A percentile compares a stretch with the other conserved stretches of the same genome.
Evolutionary conservation across 768 basidiomycete genomes (phyloP).

Genomic region (Pleurotus salmoneostramineus): DNA sequence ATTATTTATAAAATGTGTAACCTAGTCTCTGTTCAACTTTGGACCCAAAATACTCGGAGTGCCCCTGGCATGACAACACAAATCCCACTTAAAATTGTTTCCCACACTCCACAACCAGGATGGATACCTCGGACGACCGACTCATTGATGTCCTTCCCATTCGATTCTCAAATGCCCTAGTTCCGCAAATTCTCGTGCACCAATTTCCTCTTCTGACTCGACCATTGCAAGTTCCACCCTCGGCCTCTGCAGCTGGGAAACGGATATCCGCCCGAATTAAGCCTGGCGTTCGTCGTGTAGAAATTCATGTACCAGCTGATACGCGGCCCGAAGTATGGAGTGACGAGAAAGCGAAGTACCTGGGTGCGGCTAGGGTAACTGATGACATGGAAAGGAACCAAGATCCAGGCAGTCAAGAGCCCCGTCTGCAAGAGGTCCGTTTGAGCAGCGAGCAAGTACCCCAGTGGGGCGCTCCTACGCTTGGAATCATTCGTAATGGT

Average conservation of each 20-base stretch:
- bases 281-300: slow-evolving; percentile 54
- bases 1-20: too few species aligned
- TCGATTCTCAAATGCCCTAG: slow-evolving; percentile 59
- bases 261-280: slow-evolving; percentile 73
- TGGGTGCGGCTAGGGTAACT: slow-evolving; percentile 62
- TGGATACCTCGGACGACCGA: slow-evolving; percentile 47
- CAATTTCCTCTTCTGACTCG: slow-evolving; percentile 78
- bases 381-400: slow-evolving; percentile 82
- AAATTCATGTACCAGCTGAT: slow-evolving; percentile 82
- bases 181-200: slow-evolving; percentile 68
- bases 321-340: slow-evolving; percentile 81
- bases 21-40: too few species aligned
- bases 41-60: background rate
- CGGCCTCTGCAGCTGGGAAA: slow-evolving; percentile 69
- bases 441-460: slow-evolving; percentile 70
- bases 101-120: slow-evolving; percentile 10
- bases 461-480: slow-evolving; percentile 62
- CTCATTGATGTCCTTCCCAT: slow-evolving; percentile 68
- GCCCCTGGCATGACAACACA: slow-evolving; percentile 1
- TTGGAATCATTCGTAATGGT: slow-evolving; percentile 79
- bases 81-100: background rate
- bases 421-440: slow-evolving; percentile 65
- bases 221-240: slow-evolving; percentile 74
- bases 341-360: slow-evolving; percentile 57
- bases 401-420: slow-evolving; percentile 48